Evolutionary conservation across 169 alveolate genomes (phyloP).

Genomic region (Perkinsus marinus): DNA sequence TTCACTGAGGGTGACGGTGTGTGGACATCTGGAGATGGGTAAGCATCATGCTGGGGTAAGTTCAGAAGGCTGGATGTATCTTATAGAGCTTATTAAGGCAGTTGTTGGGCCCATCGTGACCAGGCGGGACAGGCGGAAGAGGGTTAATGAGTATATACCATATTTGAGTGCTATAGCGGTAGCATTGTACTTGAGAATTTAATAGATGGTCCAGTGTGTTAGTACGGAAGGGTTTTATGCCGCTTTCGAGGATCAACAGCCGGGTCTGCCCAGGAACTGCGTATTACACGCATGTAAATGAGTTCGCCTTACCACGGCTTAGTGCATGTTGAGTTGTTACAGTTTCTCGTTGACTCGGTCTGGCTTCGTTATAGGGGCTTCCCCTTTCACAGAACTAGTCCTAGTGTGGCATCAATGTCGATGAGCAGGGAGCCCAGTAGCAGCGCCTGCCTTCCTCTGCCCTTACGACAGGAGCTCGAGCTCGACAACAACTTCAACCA

Average conservation of each 20-base stretch:
- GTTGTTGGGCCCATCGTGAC: neutral
- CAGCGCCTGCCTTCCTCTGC: neutral
- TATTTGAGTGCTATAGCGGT: neutral
- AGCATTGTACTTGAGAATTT: neutral
- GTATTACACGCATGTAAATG: no score
- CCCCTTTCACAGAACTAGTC: no score
- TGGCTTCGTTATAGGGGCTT: no score
- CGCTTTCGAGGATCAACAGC: constrained; percentile 67
- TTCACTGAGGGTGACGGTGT: no score
- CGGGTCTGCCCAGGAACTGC: no score
- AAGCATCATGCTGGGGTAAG: no score
- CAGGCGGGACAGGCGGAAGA: neutral
- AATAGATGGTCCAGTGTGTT: constrained; percentile 6
- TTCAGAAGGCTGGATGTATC: neutral
- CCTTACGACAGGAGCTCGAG: neutral
- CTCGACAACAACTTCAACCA: neutral
- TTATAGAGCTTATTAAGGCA: neutral
- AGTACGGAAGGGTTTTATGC: constrained; percentile 79
- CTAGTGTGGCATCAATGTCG: neutral
- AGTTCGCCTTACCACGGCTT: neutral
- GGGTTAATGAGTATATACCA: neutral
- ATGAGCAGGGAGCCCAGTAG: neutral
- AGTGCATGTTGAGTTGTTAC: neutral
- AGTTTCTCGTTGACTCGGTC: no score
- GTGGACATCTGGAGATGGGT: no score